A percentile compares a stretch with the other conserved stretches of the same genome.
phyloP scores from a whole-genome alignment of 495 filamentous ascomycete species.

The Geoglossum glabrum region DNA sequence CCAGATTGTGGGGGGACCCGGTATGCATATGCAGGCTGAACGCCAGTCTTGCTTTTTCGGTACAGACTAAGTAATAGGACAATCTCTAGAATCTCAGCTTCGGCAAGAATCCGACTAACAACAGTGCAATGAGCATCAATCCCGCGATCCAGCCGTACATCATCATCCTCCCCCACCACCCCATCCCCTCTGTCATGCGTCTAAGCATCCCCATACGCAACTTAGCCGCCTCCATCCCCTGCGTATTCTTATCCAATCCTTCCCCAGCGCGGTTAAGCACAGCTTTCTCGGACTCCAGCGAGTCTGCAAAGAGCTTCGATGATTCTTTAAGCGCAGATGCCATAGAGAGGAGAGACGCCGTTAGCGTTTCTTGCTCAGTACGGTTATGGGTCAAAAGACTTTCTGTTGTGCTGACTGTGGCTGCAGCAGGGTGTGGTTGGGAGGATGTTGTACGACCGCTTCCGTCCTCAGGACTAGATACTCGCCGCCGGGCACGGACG shows the following conservation, averaged over 20 bases:
- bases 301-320: constrained; percentile 44
- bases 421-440: background rate
- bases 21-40: too few relatives aligned
- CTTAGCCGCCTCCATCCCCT: constrained; percentile 53
- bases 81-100: constrained; percentile 71
- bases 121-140: constrained; percentile 49
- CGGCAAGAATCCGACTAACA: constrained; percentile 62
- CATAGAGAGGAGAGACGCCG: constrained; percentile 54
- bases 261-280: constrained; percentile 47
- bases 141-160: constrained; percentile 69
- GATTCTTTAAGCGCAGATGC: constrained; percentile 60
- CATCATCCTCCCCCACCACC: constrained; percentile 71
- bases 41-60: too few relatives aligned
- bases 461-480: background rate
- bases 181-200: constrained; percentile 63
- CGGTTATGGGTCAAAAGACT: constrained; percentile 52
- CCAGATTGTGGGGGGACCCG: too few relatives aligned
- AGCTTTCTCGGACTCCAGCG: constrained; percentile 51
- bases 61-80: too few relatives aligned
- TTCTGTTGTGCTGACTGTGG: constrained; percentile 26
- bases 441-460: background rate
- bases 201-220: constrained; percentile 52
- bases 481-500: background rate
- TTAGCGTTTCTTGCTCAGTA: constrained; percentile 66
- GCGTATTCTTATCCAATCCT: constrained; percentile 54